Conservation (phyloP, 2,329 filamentous ascomycete genomes). For the Albophoma yamanashiensis region DNA sequence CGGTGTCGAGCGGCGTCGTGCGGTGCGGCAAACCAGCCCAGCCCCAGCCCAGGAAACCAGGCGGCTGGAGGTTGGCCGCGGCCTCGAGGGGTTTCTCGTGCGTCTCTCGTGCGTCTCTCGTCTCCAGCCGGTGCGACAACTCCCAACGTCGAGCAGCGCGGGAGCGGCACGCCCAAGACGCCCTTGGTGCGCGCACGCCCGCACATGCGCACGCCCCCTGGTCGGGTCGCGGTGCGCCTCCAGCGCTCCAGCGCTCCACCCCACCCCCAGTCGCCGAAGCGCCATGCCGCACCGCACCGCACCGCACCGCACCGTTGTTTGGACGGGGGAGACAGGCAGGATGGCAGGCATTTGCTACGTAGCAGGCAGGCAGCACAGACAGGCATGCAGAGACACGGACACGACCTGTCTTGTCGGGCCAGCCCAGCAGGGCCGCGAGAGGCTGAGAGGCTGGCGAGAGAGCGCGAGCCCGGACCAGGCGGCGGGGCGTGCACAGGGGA, state of each 20-base stretch:
- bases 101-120: background rate
- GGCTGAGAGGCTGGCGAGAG: too few species aligned
- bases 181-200: background rate
- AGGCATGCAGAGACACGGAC: background rate
- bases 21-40: background rate
- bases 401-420: background rate
- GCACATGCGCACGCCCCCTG: background rate
- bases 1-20: background rate
- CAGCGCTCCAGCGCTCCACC: background rate
- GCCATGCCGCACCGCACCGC: slow-evolving; percentile 5
- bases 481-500: too few species aligned
- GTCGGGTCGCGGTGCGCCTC: background rate
- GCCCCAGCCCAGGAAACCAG: background rate
- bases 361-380: background rate
- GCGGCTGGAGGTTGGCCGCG: background rate
- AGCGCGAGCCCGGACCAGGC: too few species aligned
- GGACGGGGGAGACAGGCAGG: background rate
- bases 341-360: too few species aligned
- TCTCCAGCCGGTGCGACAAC: background rate
- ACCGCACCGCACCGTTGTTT: background rate
- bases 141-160: background rate
- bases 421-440: background rate
- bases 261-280: slow-evolving; percentile 4
- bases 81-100: background rate
- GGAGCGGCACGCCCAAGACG: background rate